These are phyloP conservation scores for Luzula sylvatica DNA, from an alignment of 176 grass and related monocot species.

Conservation along the genomic window DNA sequence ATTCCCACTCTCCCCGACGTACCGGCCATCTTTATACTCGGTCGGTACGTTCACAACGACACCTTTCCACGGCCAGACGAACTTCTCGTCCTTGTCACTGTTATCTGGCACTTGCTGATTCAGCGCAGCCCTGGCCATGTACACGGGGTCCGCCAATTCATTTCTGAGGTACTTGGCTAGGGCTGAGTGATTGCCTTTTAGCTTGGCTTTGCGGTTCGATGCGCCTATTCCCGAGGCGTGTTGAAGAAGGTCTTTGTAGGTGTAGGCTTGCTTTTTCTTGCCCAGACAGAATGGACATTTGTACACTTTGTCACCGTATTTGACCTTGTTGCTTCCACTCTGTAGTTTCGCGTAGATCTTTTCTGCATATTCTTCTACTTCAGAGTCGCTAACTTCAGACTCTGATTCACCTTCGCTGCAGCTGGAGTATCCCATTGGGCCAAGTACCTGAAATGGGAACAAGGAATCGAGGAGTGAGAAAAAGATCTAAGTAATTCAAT, in stretches of 20 bases:
- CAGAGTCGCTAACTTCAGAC: slow-evolving; percentile 60
- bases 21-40: slow-evolving; percentile 34
- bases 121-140: background rate
- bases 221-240: slow-evolving; percentile 61
- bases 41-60: slow-evolving; percentile 39
- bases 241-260: slow-evolving; percentile 51
- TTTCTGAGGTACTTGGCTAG: slow-evolving; percentile 36
- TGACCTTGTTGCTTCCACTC: slow-evolving; percentile 29
- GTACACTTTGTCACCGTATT: slow-evolving; percentile 26
- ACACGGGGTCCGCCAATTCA: background rate
- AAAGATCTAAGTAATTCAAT: no score
- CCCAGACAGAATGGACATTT: slow-evolving; percentile 61
- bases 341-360: slow-evolving; percentile 22
- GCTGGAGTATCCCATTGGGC: slow-evolving; percentile 41
- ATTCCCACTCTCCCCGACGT: slow-evolving; percentile 32
- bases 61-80: slow-evolving; percentile 38
- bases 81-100: slow-evolving; percentile 14
- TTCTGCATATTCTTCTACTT: slow-evolving; percentile 37
- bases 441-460: no score
- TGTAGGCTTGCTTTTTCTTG: slow-evolving; percentile 65
- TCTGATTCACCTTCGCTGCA: slow-evolving; percentile 16
- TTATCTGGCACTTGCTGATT: background rate
- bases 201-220: slow-evolving; percentile 37
- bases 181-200: slow-evolving; percentile 55
- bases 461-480: no score